Evolutionary conservation across 2,329 filamentous ascomycete genomes (phyloP).

Genomic region (Cladosporium sp.): DNA sequence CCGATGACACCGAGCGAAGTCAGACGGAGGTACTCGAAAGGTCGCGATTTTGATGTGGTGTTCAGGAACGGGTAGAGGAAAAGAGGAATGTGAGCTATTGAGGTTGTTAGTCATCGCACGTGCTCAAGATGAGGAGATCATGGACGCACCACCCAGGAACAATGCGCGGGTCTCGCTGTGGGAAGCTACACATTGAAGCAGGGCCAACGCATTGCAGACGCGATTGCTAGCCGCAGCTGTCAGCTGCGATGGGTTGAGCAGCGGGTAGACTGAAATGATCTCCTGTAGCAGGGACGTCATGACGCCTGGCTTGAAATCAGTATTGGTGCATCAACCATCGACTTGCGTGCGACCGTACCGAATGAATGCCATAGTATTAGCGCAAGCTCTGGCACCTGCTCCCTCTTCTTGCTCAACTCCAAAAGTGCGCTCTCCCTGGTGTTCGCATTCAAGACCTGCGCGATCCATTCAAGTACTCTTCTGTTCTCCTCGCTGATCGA

Average conservation of each 20-base stretch:
- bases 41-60: conserved; percentile 94
- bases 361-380: conserved; percentile 98
- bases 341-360: conserved; percentile 55
- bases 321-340: background rate
- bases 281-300: conserved; percentile 98
- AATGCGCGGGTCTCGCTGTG: conserved; percentile 94
- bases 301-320: conserved; percentile 60
- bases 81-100: conserved; percentile 84
- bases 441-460: conserved; percentile 80
- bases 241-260: conserved; percentile 93
- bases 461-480: conserved; percentile 87
- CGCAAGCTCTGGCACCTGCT: conserved; percentile 94
- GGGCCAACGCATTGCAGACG: conserved; percentile 92
- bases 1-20: conserved; percentile 96
- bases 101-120: background rate
- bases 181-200: conserved; percentile 94
- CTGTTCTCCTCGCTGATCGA: conserved; percentile 72
- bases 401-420: conserved; percentile 96
- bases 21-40: conserved; percentile 93
- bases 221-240: conserved; percentile 96
- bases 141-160: conserved; percentile 76
- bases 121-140: background rate
- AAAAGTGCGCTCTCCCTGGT: conserved; percentile 87
- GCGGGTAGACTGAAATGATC: conserved; percentile 96
- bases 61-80: conserved; percentile 98